Base-by-base conservation (phyloP, 768 basidiomycete genomes). In the Mycena galopus region DNA sequence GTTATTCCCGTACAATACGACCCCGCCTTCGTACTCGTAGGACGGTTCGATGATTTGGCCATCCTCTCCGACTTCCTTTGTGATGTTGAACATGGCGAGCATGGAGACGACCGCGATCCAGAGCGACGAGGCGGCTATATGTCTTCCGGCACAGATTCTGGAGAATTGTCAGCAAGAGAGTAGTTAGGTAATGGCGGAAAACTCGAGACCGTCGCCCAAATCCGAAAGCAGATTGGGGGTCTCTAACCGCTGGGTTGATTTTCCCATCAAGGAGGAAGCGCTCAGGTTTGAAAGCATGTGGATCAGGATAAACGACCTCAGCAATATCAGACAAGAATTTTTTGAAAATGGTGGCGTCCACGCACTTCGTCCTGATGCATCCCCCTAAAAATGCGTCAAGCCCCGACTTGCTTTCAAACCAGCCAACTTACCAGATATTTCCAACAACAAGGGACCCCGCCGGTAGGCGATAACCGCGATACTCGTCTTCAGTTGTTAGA, bases 381-480 rank as follows among this genome's bases (percentile, higher is more conserved):
- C 2, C 27, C n/a, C 66, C 55, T 42, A 19, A 2, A 25, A 23
- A 32, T 30, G 29, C 23, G 37, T 32, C 25, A 57, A n/a, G 11
- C 29, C 1, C 16, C 25, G 12, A 16, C 3, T 6, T n/a, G n/a
- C 9, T 30, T 23, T 10, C 12, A 0, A 35, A 58, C 9, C 21
- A 42, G 30, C 17, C 16, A 44, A 25, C 44, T 53, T 30, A 81
- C 81, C 81, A 82, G 35, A 77, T 68, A 57, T 82, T 82, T 0
- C 70, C 68, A 35, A 80, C 55, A 32, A 82, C 67, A 53, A 80
- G 73, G 0, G 81, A 78, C 3, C 77, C 77, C 33, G 79, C 79
- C 12, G 80, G 80, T 19, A 82, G 76, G 21, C 77, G 65, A 47
- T 75, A 78, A 2, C 79, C 82, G 0, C 79, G 61, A 72, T 81